Percentiles rank a stretch among this genome's conserved stretches.
These are phyloP conservation scores for Fusarium floridanum DNA, from an alignment of 2,329 filamentous ascomycete species.

Conservation along the genomic window DNA sequence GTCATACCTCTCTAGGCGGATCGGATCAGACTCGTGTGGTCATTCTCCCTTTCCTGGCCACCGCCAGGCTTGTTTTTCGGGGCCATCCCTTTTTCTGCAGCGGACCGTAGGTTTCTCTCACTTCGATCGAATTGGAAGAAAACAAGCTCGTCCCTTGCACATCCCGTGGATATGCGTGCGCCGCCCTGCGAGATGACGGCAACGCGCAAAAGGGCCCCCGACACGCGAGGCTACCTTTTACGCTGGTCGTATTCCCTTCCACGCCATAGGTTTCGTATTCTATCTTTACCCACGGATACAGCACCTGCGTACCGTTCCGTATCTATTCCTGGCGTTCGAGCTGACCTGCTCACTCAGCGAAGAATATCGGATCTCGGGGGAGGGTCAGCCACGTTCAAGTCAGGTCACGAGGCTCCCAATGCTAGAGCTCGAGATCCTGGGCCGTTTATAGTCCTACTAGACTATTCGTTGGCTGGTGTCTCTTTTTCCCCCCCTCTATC, in stretches of 20 bases:
- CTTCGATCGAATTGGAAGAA: not conserved
- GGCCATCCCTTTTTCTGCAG: constrained; percentile 31
- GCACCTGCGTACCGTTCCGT: constrained; percentile 7
- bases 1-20: constrained; percentile 23
- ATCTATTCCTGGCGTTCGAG: constrained; percentile 33
- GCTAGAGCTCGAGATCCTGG: not conserved
- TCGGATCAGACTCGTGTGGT: constrained; percentile 1
- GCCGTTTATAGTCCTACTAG: constrained; percentile 15
- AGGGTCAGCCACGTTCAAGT: constrained; percentile 23
- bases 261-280: constrained; percentile 25
- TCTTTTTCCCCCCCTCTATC: not conserved
- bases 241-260: not conserved
- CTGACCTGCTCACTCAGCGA: constrained; percentile 23
- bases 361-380: constrained; percentile 31
- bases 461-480: constrained; percentile 13
- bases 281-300: constrained; percentile 5
- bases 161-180: not conserved
- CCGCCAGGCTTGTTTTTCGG: constrained; percentile 6
- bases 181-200: not conserved
- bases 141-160: constrained; percentile 31
- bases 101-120: not conserved
- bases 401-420: constrained; percentile 23
- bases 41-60: constrained; percentile 33
- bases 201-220: constrained; percentile 2
- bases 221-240: constrained; percentile 1